A percentile compares a stretch with the other conserved stretches of the same genome.
Evolutionary conservation across 495 filamentous ascomycete genomes (phyloP).

Genomic region (Aspergillus coremiiformis): DNA sequence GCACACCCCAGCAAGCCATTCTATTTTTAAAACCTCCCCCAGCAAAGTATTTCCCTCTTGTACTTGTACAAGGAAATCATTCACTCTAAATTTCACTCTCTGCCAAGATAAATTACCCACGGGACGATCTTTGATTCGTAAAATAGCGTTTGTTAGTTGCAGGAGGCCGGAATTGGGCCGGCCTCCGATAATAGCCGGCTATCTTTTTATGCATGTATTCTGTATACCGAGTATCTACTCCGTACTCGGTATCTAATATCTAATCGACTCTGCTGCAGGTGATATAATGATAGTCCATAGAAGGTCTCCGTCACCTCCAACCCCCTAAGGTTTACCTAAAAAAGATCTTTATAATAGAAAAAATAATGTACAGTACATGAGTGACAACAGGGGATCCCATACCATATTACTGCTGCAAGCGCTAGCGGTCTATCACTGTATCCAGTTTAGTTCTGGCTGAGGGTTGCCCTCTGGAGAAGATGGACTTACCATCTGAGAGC

Average conservation of each 20-base stretch:
- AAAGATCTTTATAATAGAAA: no score
- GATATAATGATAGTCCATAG: no score
- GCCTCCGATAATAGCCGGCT: conserved; percentile 40
- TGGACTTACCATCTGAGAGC: neutral
- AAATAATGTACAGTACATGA: neutral
- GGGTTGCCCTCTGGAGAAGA: neutral
- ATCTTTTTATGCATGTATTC: conserved; percentile 1
- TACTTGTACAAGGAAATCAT: no score
- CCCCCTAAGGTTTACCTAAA: no score
- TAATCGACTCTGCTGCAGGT: no score
- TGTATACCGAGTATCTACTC: neutral
- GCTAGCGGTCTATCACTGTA: neutral
- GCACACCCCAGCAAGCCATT: no score
- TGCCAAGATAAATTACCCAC: conserved; percentile 19
- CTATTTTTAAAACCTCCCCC: neutral
- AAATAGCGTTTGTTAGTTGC: conserved; percentile 27
- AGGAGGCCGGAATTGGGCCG: conserved; percentile 40
- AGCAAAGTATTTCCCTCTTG: neutral
- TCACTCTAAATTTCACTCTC: conserved; percentile 19
- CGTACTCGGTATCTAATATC: neutral
- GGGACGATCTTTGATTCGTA: conserved; percentile 16
- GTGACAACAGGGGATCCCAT: neutral
- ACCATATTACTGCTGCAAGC: conserved; percentile 8
- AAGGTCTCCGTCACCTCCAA: neutral
- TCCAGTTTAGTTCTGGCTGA: neutral